phyloP scores from a whole-genome alignment of 192 early-diverging fungal genomes.

The Pilobolus umbonatus region DNA sequence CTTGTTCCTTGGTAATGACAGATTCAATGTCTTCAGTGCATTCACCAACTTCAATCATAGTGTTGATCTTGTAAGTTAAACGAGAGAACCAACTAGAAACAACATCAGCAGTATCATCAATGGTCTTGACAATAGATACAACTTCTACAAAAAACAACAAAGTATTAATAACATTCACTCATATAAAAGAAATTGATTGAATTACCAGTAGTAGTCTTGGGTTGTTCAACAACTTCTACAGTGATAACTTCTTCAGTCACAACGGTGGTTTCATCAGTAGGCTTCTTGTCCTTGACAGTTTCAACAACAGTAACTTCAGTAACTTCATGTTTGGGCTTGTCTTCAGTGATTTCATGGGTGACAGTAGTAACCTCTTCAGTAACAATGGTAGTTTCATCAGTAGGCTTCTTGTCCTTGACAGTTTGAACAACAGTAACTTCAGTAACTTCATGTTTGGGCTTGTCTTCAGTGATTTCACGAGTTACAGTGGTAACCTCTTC shows the following conservation, averaged over 20 bases:
- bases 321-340: not conserved
- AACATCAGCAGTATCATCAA: not conserved
- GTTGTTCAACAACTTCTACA: not conserved
- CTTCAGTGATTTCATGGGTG: too few relatives aligned
- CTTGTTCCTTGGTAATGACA: constrained; percentile 5
- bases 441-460: not conserved
- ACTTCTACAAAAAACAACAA: not conserved
- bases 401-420: too few relatives aligned
- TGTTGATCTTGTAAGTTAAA: not conserved
- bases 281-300: not conserved
- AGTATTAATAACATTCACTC: not conserved
- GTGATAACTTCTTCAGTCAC: not conserved
- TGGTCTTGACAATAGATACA: not conserved
- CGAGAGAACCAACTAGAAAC: constrained; percentile 1
- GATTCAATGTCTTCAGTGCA: constrained; percentile 3
- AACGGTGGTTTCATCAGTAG: not conserved
- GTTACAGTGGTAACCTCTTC: not conserved
- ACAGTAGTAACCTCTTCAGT: too few relatives aligned
- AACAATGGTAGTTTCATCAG: not conserved
- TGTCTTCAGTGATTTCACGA: too few relatives aligned
- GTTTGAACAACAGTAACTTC: not conserved
- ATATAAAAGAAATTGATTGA: not conserved
- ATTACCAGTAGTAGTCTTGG: not conserved
- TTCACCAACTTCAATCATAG: not conserved
- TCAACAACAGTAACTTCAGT: not conserved